These are phyloP conservation scores for Mucor racemosus DNA, from an alignment of 371 early-diverging fungal genomes.

Conservation along the genomic window DNA sequence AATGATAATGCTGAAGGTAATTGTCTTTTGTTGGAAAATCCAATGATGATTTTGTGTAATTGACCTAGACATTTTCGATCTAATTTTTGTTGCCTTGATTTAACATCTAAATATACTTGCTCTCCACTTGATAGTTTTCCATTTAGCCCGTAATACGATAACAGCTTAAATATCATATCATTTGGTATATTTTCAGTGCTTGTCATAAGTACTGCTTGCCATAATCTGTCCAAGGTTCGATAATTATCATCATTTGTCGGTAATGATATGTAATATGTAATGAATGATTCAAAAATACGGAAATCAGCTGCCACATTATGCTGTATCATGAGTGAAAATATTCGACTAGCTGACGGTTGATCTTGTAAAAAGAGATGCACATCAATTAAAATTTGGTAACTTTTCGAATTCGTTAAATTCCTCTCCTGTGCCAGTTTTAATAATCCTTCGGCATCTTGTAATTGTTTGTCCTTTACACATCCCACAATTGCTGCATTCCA, in stretches of 20 bases:
- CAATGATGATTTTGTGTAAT: slow-evolving; percentile 11
- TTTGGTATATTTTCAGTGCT: background rate
- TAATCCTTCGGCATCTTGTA: slow-evolving; percentile 12
- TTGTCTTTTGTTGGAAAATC: slow-evolving; percentile 14
- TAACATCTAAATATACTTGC: slow-evolving; percentile 31
- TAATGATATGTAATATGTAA: slow-evolving; percentile 14
- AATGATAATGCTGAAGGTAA: slow-evolving; percentile 24
- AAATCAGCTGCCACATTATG: slow-evolving; percentile 12
- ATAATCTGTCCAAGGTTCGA: slow-evolving; percentile 19
- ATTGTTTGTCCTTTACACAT: slow-evolving; percentile 9
- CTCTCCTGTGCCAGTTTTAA: slow-evolving; percentile 10
- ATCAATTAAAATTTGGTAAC: slow-evolving; percentile 19
- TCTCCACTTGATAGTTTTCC: slow-evolving; percentile 19
- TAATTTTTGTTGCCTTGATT: slow-evolving; percentile 4
- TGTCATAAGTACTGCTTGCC: slow-evolving; percentile 29
- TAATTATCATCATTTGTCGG: background rate
- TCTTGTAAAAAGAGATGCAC: slow-evolving; percentile 8
- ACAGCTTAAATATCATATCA: background rate
- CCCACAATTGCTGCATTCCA: slow-evolving; percentile 20
- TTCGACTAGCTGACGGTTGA: slow-evolving; percentile 12
- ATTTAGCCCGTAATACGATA: slow-evolving; percentile 10
- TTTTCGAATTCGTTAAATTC: background rate
- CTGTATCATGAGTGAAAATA: slow-evolving; percentile 19
- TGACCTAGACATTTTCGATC: background rate
- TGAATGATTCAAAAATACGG: slow-evolving; percentile 17